Base-by-base conservation (phyloP, 2,329 filamentous ascomycete species). In the Sordariomycetes sp. region DNA sequence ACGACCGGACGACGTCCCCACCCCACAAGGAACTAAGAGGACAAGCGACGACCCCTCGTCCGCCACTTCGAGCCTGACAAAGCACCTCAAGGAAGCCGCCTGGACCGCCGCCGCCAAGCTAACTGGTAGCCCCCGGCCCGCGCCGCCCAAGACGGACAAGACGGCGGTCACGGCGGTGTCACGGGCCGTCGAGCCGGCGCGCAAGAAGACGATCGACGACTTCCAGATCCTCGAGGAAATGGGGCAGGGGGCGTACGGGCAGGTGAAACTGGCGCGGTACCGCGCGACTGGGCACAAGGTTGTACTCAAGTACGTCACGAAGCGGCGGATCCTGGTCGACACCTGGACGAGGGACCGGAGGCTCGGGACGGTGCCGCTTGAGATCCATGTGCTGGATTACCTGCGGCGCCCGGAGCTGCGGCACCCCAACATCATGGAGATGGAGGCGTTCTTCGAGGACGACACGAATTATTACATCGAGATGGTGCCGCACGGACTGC, bases 401-500 rank as follows among this genome's bases (percentile, higher is more conserved):
- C 81, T 99, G 12, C 84, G 90, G 28, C 81, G 86, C 34, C 90
- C 85, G 57, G 83, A 82, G 51, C 72, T 85, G 34, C 76, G 75
- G 52, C 84, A 87, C 63, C 80, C 81, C 56, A 87, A 87, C 63
- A 86, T 87, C 63, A 81, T 87, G 17, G 83, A 87, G 68, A 87
- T 87, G 84, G 78, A 83, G 59, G 82, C 83, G 60, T 87, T 87
- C 67, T 87, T 87, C 63, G 84, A 87, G 68, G 89, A 95, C 63
- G 85, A 89, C 61, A 77, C 85, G 64, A 97, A 99, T 67, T 99
- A 99, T 72, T 99, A 99, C 70, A 99, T 99, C 64, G 94, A 97
- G 69, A 99, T 97, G 90, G 79, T 88, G 15, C 94, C 94, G 0
- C 94, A 97, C 65, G 94, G 94, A 1, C 76, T 96, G 42, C 94